Evolutionary conservation across 2,329 filamentous ascomycete species (phyloP), one percentile per base, ranked within the genome.

Genomic region (Teratosphaeria pseudoeucalypti): DNA sequence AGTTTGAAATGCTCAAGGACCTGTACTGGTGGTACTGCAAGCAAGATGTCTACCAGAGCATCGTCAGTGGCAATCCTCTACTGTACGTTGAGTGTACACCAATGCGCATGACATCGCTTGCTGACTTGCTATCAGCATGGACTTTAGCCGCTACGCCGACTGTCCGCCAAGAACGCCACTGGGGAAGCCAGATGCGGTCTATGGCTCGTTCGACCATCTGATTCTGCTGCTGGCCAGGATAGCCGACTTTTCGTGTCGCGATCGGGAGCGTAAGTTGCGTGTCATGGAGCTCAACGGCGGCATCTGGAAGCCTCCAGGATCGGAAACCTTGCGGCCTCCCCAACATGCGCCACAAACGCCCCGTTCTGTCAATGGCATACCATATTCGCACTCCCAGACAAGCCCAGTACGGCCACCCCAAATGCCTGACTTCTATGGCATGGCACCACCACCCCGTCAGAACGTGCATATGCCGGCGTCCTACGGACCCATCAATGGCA

Each of bases 11-110:
- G 16, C 79, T 94, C 47, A 85, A 88, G 64, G 94, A 97, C 74
- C 76, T 97, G 5, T 95, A 88, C 70, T 99, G 92, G 92, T 96
- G 91, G 89, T 96, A 92, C 71, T 87, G 84, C 67, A 95, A 96
- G 73, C 94, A 96, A 78, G 94, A 97, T 72, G 85, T 89, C 9
- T 95, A 92, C 66, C 92, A 96, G 72, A 91, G 89, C 70, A 84
- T 96, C 62, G 78, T 97, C 27, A 94, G 92, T 65, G 92, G 90
- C 9, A 92, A 92, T 52, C 82, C 82, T 62, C 78, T 95, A 54
- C 86, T 96, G 90, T 96, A 78, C 81, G 90, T 81, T 27, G 64
- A 55, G 64, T 23, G 34, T 60, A 52, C 52, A 43, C 52, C 32
- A 52, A 34, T 29, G 64, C 19, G 37, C 37, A 14, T 16, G 37